Evolutionary conservation across 2,329 filamentous ascomycete species (phyloP).

Genomic region (Aspergillus cejpii): DNA sequence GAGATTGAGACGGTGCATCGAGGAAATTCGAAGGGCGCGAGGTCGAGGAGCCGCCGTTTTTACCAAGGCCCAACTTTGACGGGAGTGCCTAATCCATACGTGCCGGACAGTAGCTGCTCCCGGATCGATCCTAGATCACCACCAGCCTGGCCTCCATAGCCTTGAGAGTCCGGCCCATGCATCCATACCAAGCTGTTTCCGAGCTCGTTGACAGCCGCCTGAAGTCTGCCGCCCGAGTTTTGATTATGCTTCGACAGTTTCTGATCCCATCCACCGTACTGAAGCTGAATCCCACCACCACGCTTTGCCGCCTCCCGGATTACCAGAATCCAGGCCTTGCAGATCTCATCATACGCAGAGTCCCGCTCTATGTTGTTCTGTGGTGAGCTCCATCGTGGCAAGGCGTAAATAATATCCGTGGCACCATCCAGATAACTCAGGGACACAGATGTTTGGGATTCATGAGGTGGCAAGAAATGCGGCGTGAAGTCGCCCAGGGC

Average conservation of each 20-base stretch:
- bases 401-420: slow-evolving; percentile 79
- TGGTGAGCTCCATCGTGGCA: slow-evolving; percentile 86
- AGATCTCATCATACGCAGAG: slow-evolving; percentile 92
- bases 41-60: slow-evolving; percentile 11
- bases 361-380: slow-evolving; percentile 90
- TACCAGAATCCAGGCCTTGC: slow-evolving; percentile 85
- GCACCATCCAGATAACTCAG: slow-evolving; percentile 83
- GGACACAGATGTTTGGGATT: slow-evolving; percentile 74
- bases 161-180: slow-evolving; percentile 41
- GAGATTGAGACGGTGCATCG: slow-evolving; percentile 8
- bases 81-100: slow-evolving; percentile 49
- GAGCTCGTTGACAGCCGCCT: slow-evolving; percentile 71
- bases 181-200: slow-evolving; percentile 72
- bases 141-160: slow-evolving; percentile 27
- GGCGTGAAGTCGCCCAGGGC: slow-evolving; percentile 90
- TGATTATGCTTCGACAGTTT: slow-evolving; percentile 81
- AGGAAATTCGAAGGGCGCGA: slow-evolving; percentile 9
- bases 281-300: slow-evolving; percentile 80
- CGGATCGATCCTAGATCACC: slow-evolving; percentile 46
- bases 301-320: slow-evolving; percentile 86
- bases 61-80: slow-evolving; percentile 54
- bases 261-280: slow-evolving; percentile 89
- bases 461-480: slow-evolving; percentile 87
- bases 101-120: slow-evolving; percentile 52
- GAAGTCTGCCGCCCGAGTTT: slow-evolving; percentile 72